Conservation (phyloP, 78 protist species). For the Dictyostelium brefeldianum region DNA sequence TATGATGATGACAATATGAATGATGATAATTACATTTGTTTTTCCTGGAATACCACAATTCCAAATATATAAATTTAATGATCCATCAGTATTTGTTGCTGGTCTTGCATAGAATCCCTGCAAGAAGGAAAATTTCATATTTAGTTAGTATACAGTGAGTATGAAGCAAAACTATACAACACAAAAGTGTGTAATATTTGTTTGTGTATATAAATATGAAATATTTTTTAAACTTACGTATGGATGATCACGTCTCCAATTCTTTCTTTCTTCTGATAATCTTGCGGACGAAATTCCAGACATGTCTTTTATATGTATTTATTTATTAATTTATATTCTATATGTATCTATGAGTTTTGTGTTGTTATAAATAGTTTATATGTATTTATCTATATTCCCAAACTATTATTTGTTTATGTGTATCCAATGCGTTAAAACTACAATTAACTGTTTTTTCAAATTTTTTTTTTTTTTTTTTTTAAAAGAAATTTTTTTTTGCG, state of each 20-base stretch:
- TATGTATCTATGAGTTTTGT: too few species aligned
- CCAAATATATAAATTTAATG: constrained; percentile 88
- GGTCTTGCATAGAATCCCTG: constrained; percentile 90
- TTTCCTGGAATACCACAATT: constrained; percentile 96
- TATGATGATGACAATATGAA: constrained; percentile 22
- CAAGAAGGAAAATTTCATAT: too few species aligned
- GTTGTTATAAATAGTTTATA: too few species aligned
- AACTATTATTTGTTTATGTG: too few species aligned
- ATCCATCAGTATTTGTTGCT: constrained; percentile 77
- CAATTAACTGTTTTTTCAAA: too few species aligned
- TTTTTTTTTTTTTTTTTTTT: too few species aligned
- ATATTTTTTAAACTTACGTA: constrained; percentile 41
- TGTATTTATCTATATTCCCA: too few species aligned
- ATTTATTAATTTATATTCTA: not conserved
- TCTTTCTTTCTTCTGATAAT: constrained; percentile 93
- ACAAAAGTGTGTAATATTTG: too few species aligned
- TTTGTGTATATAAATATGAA: too few species aligned
- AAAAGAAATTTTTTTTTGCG: too few species aligned
- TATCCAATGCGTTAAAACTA: too few species aligned
- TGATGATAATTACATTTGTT: constrained; percentile 54
- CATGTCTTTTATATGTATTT: constrained; percentile 39
- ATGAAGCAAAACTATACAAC: not conserved
- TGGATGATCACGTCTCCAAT: constrained; percentile 96
- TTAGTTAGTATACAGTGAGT: too few species aligned
- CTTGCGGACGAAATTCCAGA: constrained; percentile 90